Evolutionary conservation across 2,329 filamentous ascomycete genomes (phyloP), one percentile per base, ranked within the genome.

Genomic region (Phyllachora maydis): DNA sequence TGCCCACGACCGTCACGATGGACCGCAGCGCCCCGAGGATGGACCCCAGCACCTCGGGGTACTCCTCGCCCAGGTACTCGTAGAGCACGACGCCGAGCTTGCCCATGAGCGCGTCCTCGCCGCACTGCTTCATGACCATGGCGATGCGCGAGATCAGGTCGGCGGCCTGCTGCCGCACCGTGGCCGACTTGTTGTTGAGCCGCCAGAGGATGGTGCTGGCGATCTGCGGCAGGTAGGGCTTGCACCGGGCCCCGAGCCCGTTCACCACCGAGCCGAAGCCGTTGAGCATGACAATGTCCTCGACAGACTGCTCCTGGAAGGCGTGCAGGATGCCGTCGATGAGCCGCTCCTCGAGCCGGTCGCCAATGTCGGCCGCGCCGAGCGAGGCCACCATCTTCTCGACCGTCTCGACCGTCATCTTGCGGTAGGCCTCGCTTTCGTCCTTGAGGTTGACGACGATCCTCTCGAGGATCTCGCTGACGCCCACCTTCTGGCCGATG

Each of bases 51-150:
- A 98, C 88, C 48, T 98, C 88, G 2, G 88, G 88, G 40, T 98
- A 98, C 46, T 98, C 88, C 54, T 98, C 88, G 47, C 88, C 88
- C 1, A 98, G 67, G 42, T 95, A 95, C 51, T 98, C 88, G 56
- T 98, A 98, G 12, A 98, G 64, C 8, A 93, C 83, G 26, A 91
- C 64, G 36, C 85, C 81, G 17, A 98, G 69, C 50, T 93, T 93
- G 37, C 82, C 82, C 71, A 98, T 88, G 24, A 95, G 62, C 2
- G 76, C 77, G 47, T 98, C 88, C 46, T 98, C 85, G 23, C 82
- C 83, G 42, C 88, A 98, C 50, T 95, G 83, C 53, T 90, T 90
- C 83, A 98, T 95, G 23, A 95, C 85, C 62, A 93, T 85, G 4
- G 88, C 88, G 39, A 98, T 92, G 12, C 88, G 78, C 6, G 83